phyloP scores from a whole-genome alignment of 129 eudicot species.

The Chrysanthemum lavandulifolium region DNA sequence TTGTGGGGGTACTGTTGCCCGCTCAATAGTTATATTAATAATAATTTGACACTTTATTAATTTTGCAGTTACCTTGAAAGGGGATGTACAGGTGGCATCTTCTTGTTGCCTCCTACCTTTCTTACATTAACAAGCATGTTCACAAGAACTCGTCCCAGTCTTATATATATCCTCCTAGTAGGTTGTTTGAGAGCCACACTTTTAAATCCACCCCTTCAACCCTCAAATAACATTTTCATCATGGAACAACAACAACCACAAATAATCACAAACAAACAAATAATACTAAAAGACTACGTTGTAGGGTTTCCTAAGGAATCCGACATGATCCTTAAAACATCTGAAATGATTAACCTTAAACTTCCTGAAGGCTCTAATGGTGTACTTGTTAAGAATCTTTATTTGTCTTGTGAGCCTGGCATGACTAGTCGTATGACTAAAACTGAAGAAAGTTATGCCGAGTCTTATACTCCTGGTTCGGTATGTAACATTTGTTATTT shows the following conservation, averaged over 20 bases:
- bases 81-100: no score
- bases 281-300: slow-evolving; percentile 1
- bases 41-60: no score
- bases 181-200: no score
- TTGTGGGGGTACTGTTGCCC: no score
- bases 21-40: no score
- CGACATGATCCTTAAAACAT: slow-evolving; percentile 7
- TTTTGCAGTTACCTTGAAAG: no score
- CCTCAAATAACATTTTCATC: not conserved
- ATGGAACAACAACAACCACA: not conserved
- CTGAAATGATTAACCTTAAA: not conserved
- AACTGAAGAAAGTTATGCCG: slow-evolving; percentile 8
- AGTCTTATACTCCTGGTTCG: slow-evolving; percentile 30
- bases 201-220: not conserved
- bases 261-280: not conserved
- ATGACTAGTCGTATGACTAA: slow-evolving; percentile 22
- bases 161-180: no score
- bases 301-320: slow-evolving; percentile 13
- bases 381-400: slow-evolving; percentile 24
- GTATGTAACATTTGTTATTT: slow-evolving; percentile 2
- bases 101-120: no score
- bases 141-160: no score
- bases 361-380: slow-evolving; percentile 11
- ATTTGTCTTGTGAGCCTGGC: slow-evolving; percentile 27
- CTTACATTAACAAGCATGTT: no score